A percentile compares a stretch with the other conserved stretches of the same genome.
phyloP scores from a whole-genome alignment of 176 grass and related monocot genomes.

The Hyparrhenia diplandra region DNA sequence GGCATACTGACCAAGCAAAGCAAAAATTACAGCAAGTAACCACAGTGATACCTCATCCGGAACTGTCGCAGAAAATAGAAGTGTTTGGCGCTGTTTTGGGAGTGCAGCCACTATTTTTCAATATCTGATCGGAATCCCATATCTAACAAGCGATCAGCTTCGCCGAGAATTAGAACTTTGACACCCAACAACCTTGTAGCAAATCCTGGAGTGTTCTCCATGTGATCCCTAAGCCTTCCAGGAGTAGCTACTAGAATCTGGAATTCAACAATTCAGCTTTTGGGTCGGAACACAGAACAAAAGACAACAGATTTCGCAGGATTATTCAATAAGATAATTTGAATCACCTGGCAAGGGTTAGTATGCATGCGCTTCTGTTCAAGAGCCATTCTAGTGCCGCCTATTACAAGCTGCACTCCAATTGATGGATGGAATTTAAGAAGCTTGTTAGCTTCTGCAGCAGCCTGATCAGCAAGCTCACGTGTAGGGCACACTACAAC shows the following conservation, averaged over 20 bases:
- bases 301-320: background rate
- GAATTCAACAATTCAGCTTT: constrained; percentile 15
- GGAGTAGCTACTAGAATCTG: constrained; percentile 95
- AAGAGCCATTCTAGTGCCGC: constrained; percentile 80
- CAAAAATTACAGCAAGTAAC: background rate
- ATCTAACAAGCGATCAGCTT: constrained; percentile 97
- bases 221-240: constrained; percentile 90
- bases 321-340: constrained; percentile 19
- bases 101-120: constrained; percentile 76
- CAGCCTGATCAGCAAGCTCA: constrained; percentile 91
- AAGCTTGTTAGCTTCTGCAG: constrained; percentile 76
- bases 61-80: constrained; percentile 95
- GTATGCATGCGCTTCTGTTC: constrained; percentile 94
- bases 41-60: constrained; percentile 64
- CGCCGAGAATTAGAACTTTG: constrained; percentile 88
- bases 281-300: constrained; percentile 17
- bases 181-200: constrained; percentile 77
- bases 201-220: constrained; percentile 97
- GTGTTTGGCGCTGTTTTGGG: constrained; percentile 88
- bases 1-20: constrained; percentile 21
- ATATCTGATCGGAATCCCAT: constrained; percentile 97
- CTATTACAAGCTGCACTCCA: constrained; percentile 90
- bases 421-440: constrained; percentile 84
- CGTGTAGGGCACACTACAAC: constrained; percentile 86
- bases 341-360: constrained; percentile 80